Base-by-base conservation (phyloP, 139 green algal species). In the Tetraselmis chui region DNA sequence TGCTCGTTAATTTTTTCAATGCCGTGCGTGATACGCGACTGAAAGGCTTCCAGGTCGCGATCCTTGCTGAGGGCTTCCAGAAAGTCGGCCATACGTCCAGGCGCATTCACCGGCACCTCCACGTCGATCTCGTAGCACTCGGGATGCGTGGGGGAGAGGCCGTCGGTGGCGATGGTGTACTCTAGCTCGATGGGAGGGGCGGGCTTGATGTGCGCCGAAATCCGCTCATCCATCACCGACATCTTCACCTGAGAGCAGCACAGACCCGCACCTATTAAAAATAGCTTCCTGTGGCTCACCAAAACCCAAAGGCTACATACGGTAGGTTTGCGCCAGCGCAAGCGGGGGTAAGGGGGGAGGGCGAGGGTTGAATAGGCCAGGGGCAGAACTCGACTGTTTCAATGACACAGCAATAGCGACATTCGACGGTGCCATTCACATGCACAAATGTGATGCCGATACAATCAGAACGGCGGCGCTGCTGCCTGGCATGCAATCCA, bases 1-100 rank as follows among this genome's bases (percentile, higher is more conserved):
- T 91, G 85, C 85, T 97, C 93, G 59, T 94, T 87, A 59, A 95
- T 89, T 76, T 88, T 84, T 28, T 81, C 76, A 27, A 92, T 85
- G 58, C 30, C 74, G 28, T 29, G 74, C 23, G 74, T 86, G 76
- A 24, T 26, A 32, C 32, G 23, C 1, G 24, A 11, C 32, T 81
- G 31, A 24, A 75, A 31, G 30, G 5, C 58, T 27, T 28, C 30
- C n/a, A 92, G 80, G 30, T 83, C 74, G 32, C 78, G 29, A 79
- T 91, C 87, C 80, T 27, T 31, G 77, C 31, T 75, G 2, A 80
- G 77, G 25, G 58, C 30, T 0, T 82, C 58, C 58, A 82, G 58
- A 26, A 82, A 75, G 27, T 32, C 2, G 1, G 1, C 30, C 79
- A 75, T 59, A 2, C 2, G n/a, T 5, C 2, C n/a, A 2, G 28